Base-by-base conservation (phyloP, 2,329 filamentous ascomycete genomes). In the Fusarium sp. region DNA sequence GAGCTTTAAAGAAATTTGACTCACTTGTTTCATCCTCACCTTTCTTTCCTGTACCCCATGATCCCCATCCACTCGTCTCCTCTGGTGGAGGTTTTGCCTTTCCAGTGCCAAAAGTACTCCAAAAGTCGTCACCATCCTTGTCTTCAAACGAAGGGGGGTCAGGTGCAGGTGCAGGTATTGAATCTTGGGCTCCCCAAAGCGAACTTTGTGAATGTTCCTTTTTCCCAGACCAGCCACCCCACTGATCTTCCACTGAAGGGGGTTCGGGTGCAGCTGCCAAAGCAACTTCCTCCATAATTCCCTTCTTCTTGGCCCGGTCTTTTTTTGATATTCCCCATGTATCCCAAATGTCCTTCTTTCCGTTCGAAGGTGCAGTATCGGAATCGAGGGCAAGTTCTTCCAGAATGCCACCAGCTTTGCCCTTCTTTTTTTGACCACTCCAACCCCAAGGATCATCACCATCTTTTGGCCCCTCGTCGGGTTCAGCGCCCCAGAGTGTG, bases 371-470 rank as follows among this genome's bases (percentile, higher is more conserved):
- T 39, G 68, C 67, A 45, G 79, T 64, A 18, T 78, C 74, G 6
- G 78, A 67, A 9, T 78, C 77, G 57, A 75, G 50, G 20, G 59
- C 45, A 42, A 71, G 53, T 55, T 73, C 71, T 36, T 73, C 71
- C 30, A 74, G 45, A 9, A 72, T 50, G 16, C 62, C 62, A 22
- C 67, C 77, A 22, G 76, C 70, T 13, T 77, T 78, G 15, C 71
- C 75, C 54, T 79, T 81, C 67, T 87, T 86, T 68, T 80, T 82
- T 42, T 69, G 63, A 42, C 80, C 83, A 16, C 76, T 62, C 64
- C 77, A 80, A n/a, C 80, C 82, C 83, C 82, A 85, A 51, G 65
- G 65, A 31, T 82, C 82, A 18, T 70, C 70, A 30, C 42, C 74
- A 26, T 75, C 70, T 51, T 82, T 81, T 44, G 81, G 80, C 36